Percentiles rank a stretch among this genome's conserved stretches.
phyloP scores from a whole-genome alignment of 345 rosid genomes.

The Turnera subulata region DNA sequence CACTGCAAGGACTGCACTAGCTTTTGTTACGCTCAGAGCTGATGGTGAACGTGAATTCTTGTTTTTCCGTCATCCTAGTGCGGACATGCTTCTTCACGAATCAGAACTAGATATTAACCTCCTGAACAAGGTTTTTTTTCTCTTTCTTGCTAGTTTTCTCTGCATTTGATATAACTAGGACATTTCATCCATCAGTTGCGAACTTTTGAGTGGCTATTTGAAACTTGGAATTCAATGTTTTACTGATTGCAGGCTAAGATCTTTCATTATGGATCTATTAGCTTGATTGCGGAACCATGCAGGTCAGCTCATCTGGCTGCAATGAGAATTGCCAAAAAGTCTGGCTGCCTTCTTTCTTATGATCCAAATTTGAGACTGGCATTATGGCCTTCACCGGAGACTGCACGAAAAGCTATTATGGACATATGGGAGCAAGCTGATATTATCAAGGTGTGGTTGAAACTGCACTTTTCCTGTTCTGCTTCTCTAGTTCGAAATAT shows the following conservation, averaged over 20 bases:
- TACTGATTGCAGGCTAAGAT: constrained; percentile 61
- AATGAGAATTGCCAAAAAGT: constrained; percentile 62
- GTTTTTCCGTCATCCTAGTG: constrained; percentile 97
- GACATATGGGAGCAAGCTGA: constrained; percentile 91
- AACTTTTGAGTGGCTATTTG: constrained; percentile 3
- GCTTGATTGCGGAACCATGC: constrained; percentile 96
- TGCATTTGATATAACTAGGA: background rate
- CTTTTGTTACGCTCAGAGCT: constrained; percentile 83
- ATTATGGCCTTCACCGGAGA: constrained; percentile 85
- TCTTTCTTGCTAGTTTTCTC: background rate
- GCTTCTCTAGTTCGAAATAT: no score
- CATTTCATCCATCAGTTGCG: constrained; percentile 3
- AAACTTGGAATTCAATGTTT: constrained; percentile 5
- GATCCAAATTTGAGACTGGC: constrained; percentile 93
- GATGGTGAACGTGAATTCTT: constrained; percentile 99
- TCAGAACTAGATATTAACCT: constrained; percentile 73
- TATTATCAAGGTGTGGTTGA: constrained; percentile 62
- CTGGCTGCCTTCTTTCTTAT: constrained; percentile 84
- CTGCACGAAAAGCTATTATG: constrained; percentile 81
- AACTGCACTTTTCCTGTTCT: background rate
- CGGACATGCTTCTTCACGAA: constrained; percentile 91
- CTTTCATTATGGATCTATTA: constrained; percentile 94
- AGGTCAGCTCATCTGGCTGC: constrained; percentile 92
- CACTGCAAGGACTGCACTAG: constrained; percentile 80
- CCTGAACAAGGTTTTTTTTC: constrained; percentile 56